A percentile compares a stretch with the other conserved stretches of the same genome.
phyloP scores from a whole-genome alignment of 345 rosid genomes.

The Physaria fendleri region DNA sequence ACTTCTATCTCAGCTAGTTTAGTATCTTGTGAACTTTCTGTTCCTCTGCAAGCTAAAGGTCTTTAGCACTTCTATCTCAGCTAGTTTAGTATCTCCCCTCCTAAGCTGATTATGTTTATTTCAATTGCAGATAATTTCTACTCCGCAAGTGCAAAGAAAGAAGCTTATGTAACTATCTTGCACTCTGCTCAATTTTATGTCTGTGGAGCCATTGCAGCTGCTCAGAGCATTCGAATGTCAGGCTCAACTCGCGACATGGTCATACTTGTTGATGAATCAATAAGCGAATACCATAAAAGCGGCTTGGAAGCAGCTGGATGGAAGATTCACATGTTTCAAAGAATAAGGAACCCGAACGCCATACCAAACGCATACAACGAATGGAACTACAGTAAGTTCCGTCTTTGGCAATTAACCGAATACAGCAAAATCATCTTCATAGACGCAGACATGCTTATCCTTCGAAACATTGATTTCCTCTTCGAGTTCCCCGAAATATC shows the following conservation, averaged over 20 bases:
- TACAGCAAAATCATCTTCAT: constrained; percentile 85
- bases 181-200: constrained; percentile 82
- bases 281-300: constrained; percentile 56
- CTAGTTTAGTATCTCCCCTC: background rate
- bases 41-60: constrained; percentile 84
- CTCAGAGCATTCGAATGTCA: constrained; percentile 81
- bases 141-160: constrained; percentile 53
- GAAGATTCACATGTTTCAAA: constrained; percentile 67
- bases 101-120: background rate
- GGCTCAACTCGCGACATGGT: constrained; percentile 85
- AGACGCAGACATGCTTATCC: constrained; percentile 82
- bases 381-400: constrained; percentile 92
- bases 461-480: constrained; percentile 75
- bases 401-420: constrained; percentile 83
- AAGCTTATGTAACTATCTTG: constrained; percentile 82
- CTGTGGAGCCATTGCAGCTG: constrained; percentile 87
- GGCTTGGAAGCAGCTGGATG: constrained; percentile 85
- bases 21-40: constrained; percentile 59
- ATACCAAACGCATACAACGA: constrained; percentile 74
- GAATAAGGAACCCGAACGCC: constrained; percentile 83
- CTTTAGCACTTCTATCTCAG: constrained; percentile 3
- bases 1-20: background rate
- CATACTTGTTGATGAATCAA: constrained; percentile 75
- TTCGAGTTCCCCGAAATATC: constrained; percentile 89
- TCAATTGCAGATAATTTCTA: constrained; percentile 50